Conservation (phyloP, 768 basidiomycete genomes). For the Xerocomellus amylosporus region DNA sequence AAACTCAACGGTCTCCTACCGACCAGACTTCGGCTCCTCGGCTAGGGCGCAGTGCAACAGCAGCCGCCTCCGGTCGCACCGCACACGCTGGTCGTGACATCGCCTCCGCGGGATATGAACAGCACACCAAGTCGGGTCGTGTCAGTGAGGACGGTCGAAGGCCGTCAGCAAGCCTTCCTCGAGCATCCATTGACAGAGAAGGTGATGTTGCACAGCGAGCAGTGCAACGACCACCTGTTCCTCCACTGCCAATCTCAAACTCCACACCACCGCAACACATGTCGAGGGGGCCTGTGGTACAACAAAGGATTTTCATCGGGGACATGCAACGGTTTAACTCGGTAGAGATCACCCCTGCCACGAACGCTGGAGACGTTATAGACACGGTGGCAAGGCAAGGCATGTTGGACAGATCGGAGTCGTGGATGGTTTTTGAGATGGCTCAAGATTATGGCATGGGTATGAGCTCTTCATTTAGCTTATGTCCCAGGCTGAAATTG, state of each 20-base stretch:
- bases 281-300: constrained; percentile 38
- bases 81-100: constrained; percentile 18
- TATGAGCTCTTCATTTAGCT: constrained; percentile 35
- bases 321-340: constrained; percentile 73
- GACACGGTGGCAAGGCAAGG: constrained; percentile 63
- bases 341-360: constrained; percentile 65
- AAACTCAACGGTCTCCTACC: constrained; percentile 34
- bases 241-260: constrained; percentile 37
- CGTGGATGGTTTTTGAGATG: constrained; percentile 90
- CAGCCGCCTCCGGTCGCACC: constrained; percentile 13
- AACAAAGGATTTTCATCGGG: constrained; percentile 75
- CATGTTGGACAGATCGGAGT: constrained; percentile 58
- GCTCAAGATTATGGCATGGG: constrained; percentile 93
- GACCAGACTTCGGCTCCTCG: constrained; percentile 30
- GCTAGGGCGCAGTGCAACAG: constrained; percentile 39
- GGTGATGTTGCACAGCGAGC: constrained; percentile 22
- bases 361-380: constrained; percentile 73
- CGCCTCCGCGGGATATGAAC: constrained; percentile 17
- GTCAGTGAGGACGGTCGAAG: constrained; percentile 28
- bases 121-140: constrained; percentile 16
- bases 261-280: constrained; percentile 32
- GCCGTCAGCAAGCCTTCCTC: constrained; percentile 18
- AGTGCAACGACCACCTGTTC: constrained; percentile 36
- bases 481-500: constrained; percentile 8
- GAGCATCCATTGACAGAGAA: constrained; percentile 25